Evolutionary conservation across 1,139 yeast genomes (phyloP), one percentile per base, ranked within the genome.

Genomic region (Meyerozyma smithsonii): DNA sequence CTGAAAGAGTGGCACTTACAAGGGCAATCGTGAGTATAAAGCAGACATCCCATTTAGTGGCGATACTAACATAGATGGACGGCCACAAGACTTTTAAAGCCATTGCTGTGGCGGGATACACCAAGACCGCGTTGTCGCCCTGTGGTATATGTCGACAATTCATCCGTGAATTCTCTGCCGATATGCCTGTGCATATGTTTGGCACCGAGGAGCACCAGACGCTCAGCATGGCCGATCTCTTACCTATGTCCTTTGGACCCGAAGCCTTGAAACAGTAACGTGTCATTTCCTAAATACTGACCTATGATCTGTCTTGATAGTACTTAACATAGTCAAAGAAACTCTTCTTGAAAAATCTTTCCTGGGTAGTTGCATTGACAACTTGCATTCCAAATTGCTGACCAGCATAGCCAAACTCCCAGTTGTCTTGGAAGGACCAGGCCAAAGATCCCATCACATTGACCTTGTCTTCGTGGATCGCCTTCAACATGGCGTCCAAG

Each of bases 101-200:
- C 4, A 72, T 89, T 42, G 96, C 89, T 2, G 81, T 88, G 19
- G 68, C 86, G 4, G 75, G 88, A 24, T 92, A 85, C 52, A 59
- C 76, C 18, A 64, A 63, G 0, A 72, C 71, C 10, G 72, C 81
- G 19, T 81, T 86, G 14, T 72, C 90, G 8, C 98, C 98, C 0
- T 92, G 98, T 59, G 98, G 98, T 3, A 83, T 92, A 35, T 92
- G 98, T 54, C 72, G 98, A 42, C 98, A 92, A 58, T 77, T 85
- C 44, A 79, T 89, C 28, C 68, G 95, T 24, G 97, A 89, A 58
- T 89, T 88, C 59, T 75, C 71, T 1, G 56, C 57, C 3, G 61
- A 69, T 3, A 56, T 78, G 17, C 81, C 82, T 0, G 59, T 86
- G 2, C 73, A 72, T 50, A 81, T 87, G 89, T 81, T 78, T 51